Evolutionary conservation across 2,329 filamentous ascomycete genomes (phyloP).

Genomic region (Clarireedia homoeocarpa): DNA sequence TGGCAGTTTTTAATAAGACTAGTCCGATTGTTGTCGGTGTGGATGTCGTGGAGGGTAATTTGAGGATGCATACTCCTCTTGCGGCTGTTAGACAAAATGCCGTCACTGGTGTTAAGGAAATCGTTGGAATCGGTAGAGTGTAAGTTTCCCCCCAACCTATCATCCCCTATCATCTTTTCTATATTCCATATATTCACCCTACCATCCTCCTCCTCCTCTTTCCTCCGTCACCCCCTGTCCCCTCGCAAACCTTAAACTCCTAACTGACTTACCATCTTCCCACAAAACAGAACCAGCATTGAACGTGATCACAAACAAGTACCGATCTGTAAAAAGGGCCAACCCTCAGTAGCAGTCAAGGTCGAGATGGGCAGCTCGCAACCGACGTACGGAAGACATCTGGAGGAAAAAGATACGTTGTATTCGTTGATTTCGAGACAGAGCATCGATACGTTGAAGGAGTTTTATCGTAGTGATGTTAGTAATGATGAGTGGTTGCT

Average conservation of each 20-base stretch:
- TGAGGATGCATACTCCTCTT: slow-evolving; percentile 83
- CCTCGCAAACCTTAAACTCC: background rate
- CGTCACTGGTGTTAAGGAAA: slow-evolving; percentile 72
- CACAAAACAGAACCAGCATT: slow-evolving; percentile 68
- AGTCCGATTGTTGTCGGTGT: slow-evolving; percentile 91
- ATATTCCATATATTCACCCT: too few relatives aligned
- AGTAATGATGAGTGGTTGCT: slow-evolving; percentile 89
- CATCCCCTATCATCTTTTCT: too few relatives aligned
- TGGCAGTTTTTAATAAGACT: slow-evolving; percentile 98
- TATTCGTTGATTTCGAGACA: slow-evolving; percentile 82
- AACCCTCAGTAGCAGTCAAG: slow-evolving; percentile 96
- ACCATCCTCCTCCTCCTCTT: background rate
- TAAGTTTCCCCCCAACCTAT: slow-evolving; percentile 18
- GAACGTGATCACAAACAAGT: slow-evolving; percentile 97
- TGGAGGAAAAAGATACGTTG: slow-evolving; percentile 82
- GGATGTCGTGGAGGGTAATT: slow-evolving; percentile 84
- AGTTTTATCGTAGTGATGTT: slow-evolving; percentile 85
- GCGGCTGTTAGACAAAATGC: slow-evolving; percentile 78
- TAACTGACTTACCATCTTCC: slow-evolving; percentile 10
- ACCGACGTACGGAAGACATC: slow-evolving; percentile 86
- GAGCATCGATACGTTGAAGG: slow-evolving; percentile 92
- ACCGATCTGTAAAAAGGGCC: slow-evolving; percentile 84
- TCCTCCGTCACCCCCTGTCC: background rate
- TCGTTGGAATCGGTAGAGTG: slow-evolving; percentile 82
- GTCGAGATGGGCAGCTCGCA: slow-evolving; percentile 90